A percentile compares a stretch with the other conserved stretches of the same genome.
Conservation (phyloP, 164 flowering plant species). For the Chimonanthus salicifolius region DNA sequence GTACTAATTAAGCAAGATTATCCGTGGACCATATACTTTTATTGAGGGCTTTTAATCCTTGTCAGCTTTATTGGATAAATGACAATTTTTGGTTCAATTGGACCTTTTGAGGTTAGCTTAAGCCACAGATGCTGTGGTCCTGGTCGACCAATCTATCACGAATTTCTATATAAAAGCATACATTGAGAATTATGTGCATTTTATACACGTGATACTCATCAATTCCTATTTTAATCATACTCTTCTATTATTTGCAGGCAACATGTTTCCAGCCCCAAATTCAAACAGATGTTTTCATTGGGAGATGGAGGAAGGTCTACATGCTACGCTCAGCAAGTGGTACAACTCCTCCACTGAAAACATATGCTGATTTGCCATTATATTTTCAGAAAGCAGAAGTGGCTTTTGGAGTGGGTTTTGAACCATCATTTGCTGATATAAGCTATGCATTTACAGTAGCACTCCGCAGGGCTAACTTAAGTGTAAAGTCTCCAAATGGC, state of each 20-base stretch:
- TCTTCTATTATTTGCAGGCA: slow-evolving; percentile 53
- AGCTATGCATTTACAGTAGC: slow-evolving; percentile 98
- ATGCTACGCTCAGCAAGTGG: slow-evolving; percentile 94
- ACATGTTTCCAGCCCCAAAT: slow-evolving; percentile 95
- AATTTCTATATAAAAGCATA: no score
- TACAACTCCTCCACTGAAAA: slow-evolving; percentile 95
- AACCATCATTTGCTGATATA: slow-evolving; percentile 86
- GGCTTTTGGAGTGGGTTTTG: slow-evolving; percentile 89
- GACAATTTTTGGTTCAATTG: no score
- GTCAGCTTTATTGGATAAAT: no score
- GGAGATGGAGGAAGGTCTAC: slow-evolving; percentile 90
- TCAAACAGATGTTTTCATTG: slow-evolving; percentile 76
- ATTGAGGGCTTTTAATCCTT: no score
- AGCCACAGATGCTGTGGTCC: no score
- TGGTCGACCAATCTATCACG: no score
- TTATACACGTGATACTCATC: not conserved
- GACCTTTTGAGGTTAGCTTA: no score
- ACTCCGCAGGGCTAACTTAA: slow-evolving; percentile 90
- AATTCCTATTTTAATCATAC: slow-evolving; percentile 2
- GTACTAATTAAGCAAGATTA: no score
- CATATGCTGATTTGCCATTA: slow-evolving; percentile 71
- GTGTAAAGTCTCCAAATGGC: slow-evolving; percentile 36
- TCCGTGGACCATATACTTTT: no score
- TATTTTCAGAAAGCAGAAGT: slow-evolving; percentile 73
- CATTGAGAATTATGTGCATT: not conserved